Base-by-base conservation (phyloP, 208 protist species). In the Acanthamoeba healyi region DNA sequence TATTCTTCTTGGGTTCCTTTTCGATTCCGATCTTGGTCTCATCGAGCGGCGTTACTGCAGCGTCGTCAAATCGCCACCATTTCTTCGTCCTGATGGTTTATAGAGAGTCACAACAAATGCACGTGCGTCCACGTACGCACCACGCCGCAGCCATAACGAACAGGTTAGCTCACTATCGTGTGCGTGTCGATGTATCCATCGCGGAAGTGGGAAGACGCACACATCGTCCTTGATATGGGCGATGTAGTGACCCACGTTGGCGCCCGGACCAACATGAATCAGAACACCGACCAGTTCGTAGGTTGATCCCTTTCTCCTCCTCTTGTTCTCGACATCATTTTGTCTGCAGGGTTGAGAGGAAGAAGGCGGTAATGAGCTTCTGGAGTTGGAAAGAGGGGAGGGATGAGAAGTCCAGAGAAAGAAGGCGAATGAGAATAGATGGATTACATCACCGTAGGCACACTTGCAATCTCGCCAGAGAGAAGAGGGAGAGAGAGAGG, bases 61-160 rank as follows among this genome's bases (percentile, higher is more conserved):
- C 89, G 63, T 93, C 89, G 24, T 93, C 89, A 36, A 93, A 93
- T 22, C 89, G 89, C 89, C 89, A 93, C 89, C 89, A 93, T 36
- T 93, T 74, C 42, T 93, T 82, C 24, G 89, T 82, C 10, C 84
- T 91, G 34, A 79, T 0, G 24, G 29, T 19, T 10, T 10, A 38
- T 40, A 38, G 22, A 19, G 17, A 3, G 26, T 42, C 12, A 84
- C 1, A 84, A 38, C 44, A 49, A 12, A 15, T 19, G 17, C 46
- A 54, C 49, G 4, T 49, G 44, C 7, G 44, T 49, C 12, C 7
- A 32, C 15, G 3, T 56, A 51, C n/a, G 15, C 9, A n/a, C n/a
- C n/a, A n/a, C n/a, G n/a, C n/a, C n/a, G n/a, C n/a, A n/a, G n/a
- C n/a, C n/a, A n/a, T n/a, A n/a, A n/a, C n/a, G n/a, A n/a, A n/a